These are phyloP conservation scores for Agaricus subrufescens DNA, from an alignment of 768 basidiomycete genomes.

Conservation along the genomic window DNA sequence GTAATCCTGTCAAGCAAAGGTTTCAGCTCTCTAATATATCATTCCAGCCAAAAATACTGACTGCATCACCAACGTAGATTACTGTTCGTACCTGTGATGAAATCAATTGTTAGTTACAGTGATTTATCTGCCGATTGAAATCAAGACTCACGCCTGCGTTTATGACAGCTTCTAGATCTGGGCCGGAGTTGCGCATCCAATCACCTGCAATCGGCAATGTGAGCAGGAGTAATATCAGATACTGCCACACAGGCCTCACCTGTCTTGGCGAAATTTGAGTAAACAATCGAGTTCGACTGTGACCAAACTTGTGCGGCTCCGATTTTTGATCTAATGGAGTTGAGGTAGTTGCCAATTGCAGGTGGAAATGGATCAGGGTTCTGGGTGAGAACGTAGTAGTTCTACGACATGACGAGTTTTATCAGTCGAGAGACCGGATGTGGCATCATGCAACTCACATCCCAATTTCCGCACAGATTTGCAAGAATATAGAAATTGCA, in stretches of 20 bases:
- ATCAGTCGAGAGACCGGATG: no score
- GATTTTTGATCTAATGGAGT: conserved; percentile 28
- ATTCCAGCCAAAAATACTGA: conserved; percentile 17
- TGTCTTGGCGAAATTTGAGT: conserved; percentile 39
- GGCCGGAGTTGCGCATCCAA: conserved; percentile 51
- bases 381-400: conserved; percentile 42
- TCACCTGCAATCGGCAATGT: conserved; percentile 31
- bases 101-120: neutral
- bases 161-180: conserved; percentile 51
- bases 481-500: conserved; percentile 55
- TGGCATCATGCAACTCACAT: conserved; percentile 28
- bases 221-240: neutral
- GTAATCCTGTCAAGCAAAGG: conserved; percentile 32
- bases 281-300: conserved; percentile 35
- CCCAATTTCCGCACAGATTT: conserved; percentile 49
- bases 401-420: conserved; percentile 15
- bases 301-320: conserved; percentile 41
- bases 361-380: conserved; percentile 49
- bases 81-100: conserved; percentile 33
- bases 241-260: no score
- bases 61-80: conserved; percentile 54
- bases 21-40: neutral
- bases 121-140: neutral
- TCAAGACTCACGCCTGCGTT: conserved; percentile 38
- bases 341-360: conserved; percentile 26